Evolutionary conservation across 768 basidiomycete species (phyloP).

Genomic region (Crassisporium funariophilum): DNA sequence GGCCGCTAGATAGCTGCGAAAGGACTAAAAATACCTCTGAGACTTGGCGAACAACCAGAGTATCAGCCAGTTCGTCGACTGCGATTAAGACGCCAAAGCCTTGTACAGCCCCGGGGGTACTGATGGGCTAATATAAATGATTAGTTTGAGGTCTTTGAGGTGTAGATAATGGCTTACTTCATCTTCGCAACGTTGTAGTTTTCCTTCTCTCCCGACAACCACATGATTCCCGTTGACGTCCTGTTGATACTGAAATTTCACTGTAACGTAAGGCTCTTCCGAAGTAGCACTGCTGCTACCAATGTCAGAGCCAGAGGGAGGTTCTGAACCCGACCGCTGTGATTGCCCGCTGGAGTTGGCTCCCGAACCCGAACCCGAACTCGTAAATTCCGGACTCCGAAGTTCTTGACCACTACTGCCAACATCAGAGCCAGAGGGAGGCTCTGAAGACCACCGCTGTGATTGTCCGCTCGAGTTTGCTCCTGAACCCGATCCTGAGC

Average conservation of each 20-base stretch:
- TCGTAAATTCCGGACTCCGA: too few species aligned
- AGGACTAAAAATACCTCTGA: constrained; percentile 59
- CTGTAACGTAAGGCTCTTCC: constrained; percentile 47
- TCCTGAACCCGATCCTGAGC: constrained; percentile 11
- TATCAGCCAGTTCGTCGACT: constrained; percentile 60
- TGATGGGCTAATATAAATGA: constrained; percentile 58
- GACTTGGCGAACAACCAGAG: constrained; percentile 69
- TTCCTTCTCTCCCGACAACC: constrained; percentile 69
- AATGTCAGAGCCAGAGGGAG: constrained; percentile 9
- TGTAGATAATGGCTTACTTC: constrained; percentile 46
- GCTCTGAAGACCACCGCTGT: constrained; percentile 9
- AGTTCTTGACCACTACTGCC: constrained; percentile 13
- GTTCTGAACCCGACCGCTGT: constrained; percentile 9
- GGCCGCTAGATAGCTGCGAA: constrained; percentile 2
- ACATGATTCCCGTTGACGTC: constrained; percentile 72
- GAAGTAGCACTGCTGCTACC: constrained; percentile 15
- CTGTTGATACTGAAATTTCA: constrained; percentile 65
- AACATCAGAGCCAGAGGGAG: constrained; percentile 9
- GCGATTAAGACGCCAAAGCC: constrained; percentile 81
- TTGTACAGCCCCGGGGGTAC: constrained; percentile 80
- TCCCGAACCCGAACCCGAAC: constrained; percentile 11
- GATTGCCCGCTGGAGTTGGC: constrained; percentile 14
- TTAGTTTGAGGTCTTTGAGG: constrained; percentile 2
- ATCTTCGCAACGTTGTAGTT: constrained; percentile 70
- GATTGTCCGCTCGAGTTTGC: constrained; percentile 14